Conservation (phyloP, 2,329 filamentous ascomycete species). For the Coleophoma eucalyptorum region DNA sequence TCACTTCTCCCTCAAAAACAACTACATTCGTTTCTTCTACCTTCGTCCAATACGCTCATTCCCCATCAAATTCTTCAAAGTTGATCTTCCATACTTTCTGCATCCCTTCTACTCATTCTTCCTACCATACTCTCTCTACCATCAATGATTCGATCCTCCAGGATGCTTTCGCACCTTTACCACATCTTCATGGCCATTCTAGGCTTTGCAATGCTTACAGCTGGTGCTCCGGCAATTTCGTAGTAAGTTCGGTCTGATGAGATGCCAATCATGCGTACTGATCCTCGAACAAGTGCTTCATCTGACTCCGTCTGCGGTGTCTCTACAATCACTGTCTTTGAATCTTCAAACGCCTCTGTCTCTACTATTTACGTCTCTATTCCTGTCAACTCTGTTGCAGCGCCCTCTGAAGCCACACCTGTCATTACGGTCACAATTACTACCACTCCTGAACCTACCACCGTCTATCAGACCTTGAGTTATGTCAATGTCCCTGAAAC, state of each 20-base stretch:
- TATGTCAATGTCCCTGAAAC: too few relatives aligned
- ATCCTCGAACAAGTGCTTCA: slow-evolving; percentile 1
- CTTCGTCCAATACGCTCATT: not conserved
- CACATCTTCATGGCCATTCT: slow-evolving; percentile 5
- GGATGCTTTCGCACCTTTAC: slow-evolving; percentile 17
- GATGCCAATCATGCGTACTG: too few relatives aligned
- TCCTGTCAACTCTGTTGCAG: not conserved
- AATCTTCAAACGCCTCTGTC: slow-evolving; percentile 2
- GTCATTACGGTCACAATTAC: too few relatives aligned
- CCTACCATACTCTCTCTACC: not conserved
- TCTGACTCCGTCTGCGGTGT: slow-evolving; percentile 5
- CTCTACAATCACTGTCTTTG: slow-evolving; percentile 12
- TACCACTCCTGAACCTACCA: too few relatives aligned
- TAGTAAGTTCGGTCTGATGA: slow-evolving; percentile 11
- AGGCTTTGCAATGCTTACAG: slow-evolving; percentile 12
- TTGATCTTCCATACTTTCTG: slow-evolving; percentile 1
- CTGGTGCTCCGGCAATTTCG: slow-evolving; percentile 10
- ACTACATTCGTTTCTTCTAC: not conserved
- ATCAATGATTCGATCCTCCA: slow-evolving; percentile 3
- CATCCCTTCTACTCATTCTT: not conserved
- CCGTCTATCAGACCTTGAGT: too few relatives aligned
- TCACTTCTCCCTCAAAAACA: not conserved
- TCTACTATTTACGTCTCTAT: slow-evolving; percentile 9
- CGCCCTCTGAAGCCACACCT: too few relatives aligned
- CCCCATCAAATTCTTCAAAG: not conserved